Evolutionary conservation across 2,329 filamentous ascomycete species (phyloP), one percentile per base, ranked within the genome.

Genomic region (Fonsecaea monophora): DNA sequence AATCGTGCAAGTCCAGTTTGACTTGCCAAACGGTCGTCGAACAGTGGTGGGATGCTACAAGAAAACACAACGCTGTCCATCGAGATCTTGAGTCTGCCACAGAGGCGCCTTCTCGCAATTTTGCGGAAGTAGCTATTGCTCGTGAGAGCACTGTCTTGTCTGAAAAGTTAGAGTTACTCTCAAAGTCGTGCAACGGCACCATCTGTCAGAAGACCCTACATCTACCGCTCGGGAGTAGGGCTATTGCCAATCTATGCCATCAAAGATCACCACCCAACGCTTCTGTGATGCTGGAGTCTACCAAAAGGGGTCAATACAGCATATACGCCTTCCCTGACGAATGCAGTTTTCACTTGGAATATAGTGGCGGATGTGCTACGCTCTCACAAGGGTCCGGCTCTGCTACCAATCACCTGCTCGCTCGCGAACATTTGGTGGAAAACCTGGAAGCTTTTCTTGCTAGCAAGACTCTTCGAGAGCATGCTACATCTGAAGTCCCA

Each of bases 1-100:
- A 97, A 77, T 96, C 92, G 0, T 96, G 92, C 76, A 96, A 93
- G 3, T 90, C 92, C 45, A 79, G 82, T 3, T 84, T 85, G 67
- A 89, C 90, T 1, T 82, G 80, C 68, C 85, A 84, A 21, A 79
- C 81, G 13, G 82, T 96, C 32, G 82, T 96, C 40, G 78, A 78
- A 59, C 92, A 91, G 73, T 97, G 93, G 92, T 95, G 93, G 84
- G 75, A 77, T 4, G 82, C 87, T 74, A 88, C 89, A 0, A 78
- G 83, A 62, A 76, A 78, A 50, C 93, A 90, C 87, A 90, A 89
- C 57, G 73, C 25, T n/a, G 8, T 35, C 21, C 34, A 25, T 42
- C 37, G 62, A 60, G 1, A 34, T n/a, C 35, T 12, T n/a, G 18
- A 38, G 21, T n/a, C 25, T 42, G 34, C 10, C 12, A 56, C 5